Evolutionary conservation across 306 rosid species (phyloP), one percentile per base, ranked within the genome.

Genomic region (Datisca glomerata): DNA sequence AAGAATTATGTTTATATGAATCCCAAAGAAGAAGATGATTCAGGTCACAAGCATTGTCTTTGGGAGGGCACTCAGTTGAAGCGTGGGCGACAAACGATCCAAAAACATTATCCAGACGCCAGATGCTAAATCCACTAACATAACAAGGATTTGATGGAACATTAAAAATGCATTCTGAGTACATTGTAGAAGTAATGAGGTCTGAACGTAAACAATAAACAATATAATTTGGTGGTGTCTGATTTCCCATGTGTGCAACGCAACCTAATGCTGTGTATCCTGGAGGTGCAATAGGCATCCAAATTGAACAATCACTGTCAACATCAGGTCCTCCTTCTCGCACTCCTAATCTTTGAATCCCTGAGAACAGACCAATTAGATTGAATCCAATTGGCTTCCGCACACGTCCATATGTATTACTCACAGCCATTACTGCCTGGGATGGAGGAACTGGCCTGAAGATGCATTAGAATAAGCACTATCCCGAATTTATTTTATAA

Each of bases 371-470:
- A 28, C 95, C 91, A 21, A 89, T 73, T 41, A 75, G 79, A 58
- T 68, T 64, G 60, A 84, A 89, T 67, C 74, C 71, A 65, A 75
- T 64, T 13, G 98, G 84, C 62, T 78, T 80, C 62, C 92, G 76
- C 34, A 80, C 95, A 54, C 98, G 95, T 47, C 98, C 93, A 57
- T 84, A 84, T 43, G 68, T 60, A 48, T 89, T 89, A 56, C 86
- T 77, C 42, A 84, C 86, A 14, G 98, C 95, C 95, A 84, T 75
- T 49, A 84, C 98, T 18, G 92, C 92, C 59, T 72, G 98, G 32
- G 98, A 77, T 34, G 98, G 98, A 68, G 98, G 92, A 53, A 74
- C 51, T 63, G 91, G 70, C 78, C 98, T 89, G 93, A 39, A 69
- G 60, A 60, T 36, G 71, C 28, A 63, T 36, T 14, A 36, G 25